Percentiles rank a stretch among this genome's conserved stretches.
Conservation (phyloP, 805 yeast genomes). For the Myxozyma udenii region DNA sequence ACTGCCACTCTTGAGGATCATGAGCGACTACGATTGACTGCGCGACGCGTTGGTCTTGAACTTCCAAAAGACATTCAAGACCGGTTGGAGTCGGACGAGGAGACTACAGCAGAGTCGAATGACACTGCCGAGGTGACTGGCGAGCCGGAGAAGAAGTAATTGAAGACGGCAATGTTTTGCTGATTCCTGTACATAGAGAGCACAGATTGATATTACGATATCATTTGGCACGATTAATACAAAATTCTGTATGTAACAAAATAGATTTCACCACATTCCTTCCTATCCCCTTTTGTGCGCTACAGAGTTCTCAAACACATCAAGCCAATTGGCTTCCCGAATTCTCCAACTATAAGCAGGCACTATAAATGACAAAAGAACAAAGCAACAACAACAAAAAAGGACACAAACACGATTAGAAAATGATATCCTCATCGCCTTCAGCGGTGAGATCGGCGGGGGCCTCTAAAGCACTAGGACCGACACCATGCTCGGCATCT, state of each 20-base stretch:
- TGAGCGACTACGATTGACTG: constrained; percentile 76
- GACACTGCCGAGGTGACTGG: neutral
- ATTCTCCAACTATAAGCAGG: too few relatives aligned
- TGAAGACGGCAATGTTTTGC: neutral
- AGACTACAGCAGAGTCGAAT: neutral
- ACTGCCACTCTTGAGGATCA: constrained; percentile 72
- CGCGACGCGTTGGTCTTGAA: constrained; percentile 82
- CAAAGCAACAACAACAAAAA: neutral
- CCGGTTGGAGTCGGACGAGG: constrained; percentile 19
- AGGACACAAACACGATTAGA: constrained; percentile 5
- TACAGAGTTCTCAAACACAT: neutral
- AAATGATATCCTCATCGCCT: constrained; percentile 46
- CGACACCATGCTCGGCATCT: constrained; percentile 36
- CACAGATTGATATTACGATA: neutral
- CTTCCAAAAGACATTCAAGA: constrained; percentile 45
- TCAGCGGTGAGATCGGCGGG: constrained; percentile 40
- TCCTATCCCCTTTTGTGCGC: neutral
- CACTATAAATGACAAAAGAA: neutral
- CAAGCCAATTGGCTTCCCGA: too few relatives aligned
- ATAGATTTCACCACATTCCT: neutral
- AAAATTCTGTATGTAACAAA: neutral
- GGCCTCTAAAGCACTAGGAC: constrained; percentile 36
- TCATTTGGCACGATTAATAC: neutral
- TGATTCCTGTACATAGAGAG: constrained; percentile 1
- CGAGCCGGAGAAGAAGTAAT: neutral